A percentile compares a stretch with the other conserved stretches of the same genome.
Conservation (phyloP, 208 protist genomes). For the Blastocrithidia nonstop region DNA sequence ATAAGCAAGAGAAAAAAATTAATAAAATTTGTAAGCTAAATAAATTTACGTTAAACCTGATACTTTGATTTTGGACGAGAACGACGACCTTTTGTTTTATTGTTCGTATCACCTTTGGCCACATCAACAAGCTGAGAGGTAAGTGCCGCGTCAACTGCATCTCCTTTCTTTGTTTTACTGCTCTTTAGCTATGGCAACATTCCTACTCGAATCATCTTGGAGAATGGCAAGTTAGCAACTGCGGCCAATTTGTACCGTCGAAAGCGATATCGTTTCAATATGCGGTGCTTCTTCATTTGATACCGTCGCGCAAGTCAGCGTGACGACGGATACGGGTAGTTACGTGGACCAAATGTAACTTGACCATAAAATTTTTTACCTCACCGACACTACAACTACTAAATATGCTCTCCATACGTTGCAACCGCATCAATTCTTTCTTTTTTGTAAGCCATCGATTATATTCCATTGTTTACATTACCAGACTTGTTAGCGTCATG, state of each 20-base stretch:
- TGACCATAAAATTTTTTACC: conserved; percentile 76
- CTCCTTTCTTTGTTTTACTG: conserved; percentile 75
- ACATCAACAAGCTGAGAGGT: conserved; percentile 52
- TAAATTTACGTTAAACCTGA: conserved; percentile 59
- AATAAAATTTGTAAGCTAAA: no score
- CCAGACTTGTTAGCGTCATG: not conserved
- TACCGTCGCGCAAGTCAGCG: conserved; percentile 77
- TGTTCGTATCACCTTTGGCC: conserved; percentile 12
- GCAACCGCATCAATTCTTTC: not conserved
- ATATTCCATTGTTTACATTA: not conserved
- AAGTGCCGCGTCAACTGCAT: conserved; percentile 45
- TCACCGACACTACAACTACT: conserved; percentile 53
- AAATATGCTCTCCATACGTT: conserved; percentile 23
- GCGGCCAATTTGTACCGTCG: conserved; percentile 82
- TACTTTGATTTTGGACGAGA: conserved; percentile 79
- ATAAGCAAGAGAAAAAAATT: conserved; percentile 5
- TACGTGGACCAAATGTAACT: conserved; percentile 69
- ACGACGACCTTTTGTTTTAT: conserved; percentile 48
- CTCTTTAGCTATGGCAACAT: conserved; percentile 86
- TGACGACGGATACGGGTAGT: conserved; percentile 77
- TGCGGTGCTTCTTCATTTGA: conserved; percentile 84
- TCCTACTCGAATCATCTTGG: conserved; percentile 84
- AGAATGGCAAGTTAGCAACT: conserved; percentile 79
- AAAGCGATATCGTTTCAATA: conserved; percentile 79
- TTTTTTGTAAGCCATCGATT: not conserved